Evolutionary conservation across 2,329 filamentous ascomycete genomes (phyloP), one percentile per base, ranked within the genome.

Genomic region (Rhexocercosporidium sp.): DNA sequence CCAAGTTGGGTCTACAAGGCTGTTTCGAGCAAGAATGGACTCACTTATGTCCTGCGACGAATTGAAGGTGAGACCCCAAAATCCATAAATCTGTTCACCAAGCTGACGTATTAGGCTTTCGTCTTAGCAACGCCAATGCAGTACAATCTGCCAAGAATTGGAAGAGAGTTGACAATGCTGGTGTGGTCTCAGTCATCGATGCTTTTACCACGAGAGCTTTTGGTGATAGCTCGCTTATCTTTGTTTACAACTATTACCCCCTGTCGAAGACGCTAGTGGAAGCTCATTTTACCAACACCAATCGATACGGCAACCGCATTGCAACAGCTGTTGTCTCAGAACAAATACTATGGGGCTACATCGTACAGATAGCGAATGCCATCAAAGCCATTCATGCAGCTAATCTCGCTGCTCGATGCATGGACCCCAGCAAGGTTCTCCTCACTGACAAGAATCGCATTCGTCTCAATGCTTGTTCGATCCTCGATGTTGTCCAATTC

Each of bases 1-100:
- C 88, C 91, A 6, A 97, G 91, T 74, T 98, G 94, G 93, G 88
- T 97, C 0, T 99, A 97, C 82, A 98, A 98, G 81, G 95, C 94
- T 9, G 90, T 91, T 27, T 97, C 93, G 7, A 90, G 87, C 78
- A 96, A 96, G 77, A 95, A 95, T 74, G 96, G 94, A 12, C 90
- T 92, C 71, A 88, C 90, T n/a, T 98, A 97, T 79, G 93, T 91
- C 66, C 82, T 99, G 56, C 88, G 96, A 70, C 87, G 96, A 69
- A 86, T 99, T 25, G 94, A 97, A 84, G 92, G 89, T 88, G 78
- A 62, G 77, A 65, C 9, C 47, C 8, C 16, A 25, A 27, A 22
- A 5, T 29, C 49, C 0, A 27, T 46, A 27, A n/a, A 37, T n/a
- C n/a, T n/a, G n/a, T n/a, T n/a, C n/a, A n/a, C n/a, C 14, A 29